phyloP scores from a whole-genome alignment of 768 basidiomycete species.

The Collybiopsis luxurians region DNA sequence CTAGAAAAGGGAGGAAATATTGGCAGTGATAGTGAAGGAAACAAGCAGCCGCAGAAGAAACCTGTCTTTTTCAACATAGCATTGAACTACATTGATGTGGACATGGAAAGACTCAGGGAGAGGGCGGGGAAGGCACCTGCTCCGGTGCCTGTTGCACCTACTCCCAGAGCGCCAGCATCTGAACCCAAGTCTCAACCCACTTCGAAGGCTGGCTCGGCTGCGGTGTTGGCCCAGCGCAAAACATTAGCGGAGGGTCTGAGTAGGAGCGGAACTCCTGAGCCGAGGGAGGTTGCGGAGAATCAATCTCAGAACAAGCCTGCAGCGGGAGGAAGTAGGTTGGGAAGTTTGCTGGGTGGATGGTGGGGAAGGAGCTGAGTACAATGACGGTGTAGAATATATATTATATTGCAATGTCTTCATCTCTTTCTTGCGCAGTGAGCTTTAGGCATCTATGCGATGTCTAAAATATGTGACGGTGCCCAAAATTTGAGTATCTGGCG shows the following conservation, averaged over 20 bases:
- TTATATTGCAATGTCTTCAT: no score
- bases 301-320: background rate
- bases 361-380: constrained; percentile 53
- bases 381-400: no score
- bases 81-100: constrained; percentile 85
- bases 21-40: constrained; percentile 24
- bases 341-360: constrained; percentile 77
- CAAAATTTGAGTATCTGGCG: no score
- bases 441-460: no score
- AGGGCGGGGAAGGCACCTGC: constrained; percentile 58
- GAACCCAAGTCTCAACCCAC: background rate
- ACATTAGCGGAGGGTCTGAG: constrained; percentile 48
- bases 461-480: no score
- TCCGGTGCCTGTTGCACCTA: constrained; percentile 19
- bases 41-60: constrained; percentile 60
- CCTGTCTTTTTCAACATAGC: constrained; percentile 94
- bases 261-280: constrained; percentile 46
- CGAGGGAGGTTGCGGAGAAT: constrained; percentile 14
- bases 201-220: constrained; percentile 20
- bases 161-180: background rate
- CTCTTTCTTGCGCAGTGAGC: no score
- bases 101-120: constrained; percentile 64
- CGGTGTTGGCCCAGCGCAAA: constrained; percentile 24
- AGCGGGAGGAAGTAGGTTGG: constrained; percentile 52
- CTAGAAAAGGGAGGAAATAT: constrained; percentile 66